Evolutionary conservation across 1,139 yeast genomes (phyloP).

Genomic region (Arxiozyma bovina): DNA sequence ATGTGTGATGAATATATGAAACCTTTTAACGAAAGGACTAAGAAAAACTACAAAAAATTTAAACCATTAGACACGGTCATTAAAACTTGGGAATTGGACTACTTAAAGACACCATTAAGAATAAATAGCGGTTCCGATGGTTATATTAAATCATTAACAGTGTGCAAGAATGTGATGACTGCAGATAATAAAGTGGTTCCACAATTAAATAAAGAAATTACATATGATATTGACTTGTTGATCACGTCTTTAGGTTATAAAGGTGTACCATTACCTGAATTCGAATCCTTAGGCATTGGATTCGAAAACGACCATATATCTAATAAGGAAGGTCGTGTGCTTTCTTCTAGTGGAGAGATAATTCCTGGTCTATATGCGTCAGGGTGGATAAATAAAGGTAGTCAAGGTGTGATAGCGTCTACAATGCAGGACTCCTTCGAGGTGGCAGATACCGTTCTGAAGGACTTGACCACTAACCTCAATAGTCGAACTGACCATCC

Average conservation of each 20-base stretch:
- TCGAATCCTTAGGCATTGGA: constrained; percentile 41
- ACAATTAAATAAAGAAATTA: constrained; percentile 23
- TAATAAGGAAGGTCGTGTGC: constrained; percentile 54
- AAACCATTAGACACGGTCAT: constrained; percentile 21
- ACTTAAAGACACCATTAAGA: constrained; percentile 56
- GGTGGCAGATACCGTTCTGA: constrained; percentile 57
- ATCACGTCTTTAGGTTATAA: constrained; percentile 80
- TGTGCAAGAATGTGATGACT: constrained; percentile 25
- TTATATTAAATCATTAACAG: constrained; percentile 36
- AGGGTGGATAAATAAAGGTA: constrained; percentile 91
- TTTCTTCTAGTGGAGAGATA: constrained; percentile 24
- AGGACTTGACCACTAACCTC: constrained; percentile 35
- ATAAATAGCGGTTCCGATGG: constrained; percentile 35
- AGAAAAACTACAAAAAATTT: constrained; percentile 25
- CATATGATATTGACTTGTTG: constrained; percentile 53
- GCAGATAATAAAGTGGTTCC: constrained; percentile 36
- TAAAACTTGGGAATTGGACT: constrained; percentile 63
- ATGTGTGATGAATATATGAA: constrained; percentile 49
- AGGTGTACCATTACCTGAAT: constrained; percentile 55
- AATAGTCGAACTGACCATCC: constrained; percentile 6
- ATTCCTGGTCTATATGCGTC: constrained; percentile 60
- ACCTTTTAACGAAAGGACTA: constrained; percentile 24
- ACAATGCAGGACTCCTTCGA: constrained; percentile 82
- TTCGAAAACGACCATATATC: constrained; percentile 57
- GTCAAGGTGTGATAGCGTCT: constrained; percentile 84